These are phyloP conservation scores for Termitomyces sp. DNA, from an alignment of 768 basidiomycete genomes.

Conservation along the genomic window DNA sequence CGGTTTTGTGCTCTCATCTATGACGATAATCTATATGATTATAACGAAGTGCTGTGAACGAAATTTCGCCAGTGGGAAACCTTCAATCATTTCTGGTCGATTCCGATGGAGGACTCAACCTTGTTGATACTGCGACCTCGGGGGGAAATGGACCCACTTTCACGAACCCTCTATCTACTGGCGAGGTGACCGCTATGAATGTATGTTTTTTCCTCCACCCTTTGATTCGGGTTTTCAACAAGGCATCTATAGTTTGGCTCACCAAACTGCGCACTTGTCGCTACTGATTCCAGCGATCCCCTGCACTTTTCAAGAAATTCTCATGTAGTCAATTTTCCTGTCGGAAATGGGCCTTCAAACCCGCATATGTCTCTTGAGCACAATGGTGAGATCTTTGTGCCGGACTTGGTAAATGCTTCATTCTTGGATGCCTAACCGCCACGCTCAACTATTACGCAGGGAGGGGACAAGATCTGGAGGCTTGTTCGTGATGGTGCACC, in stretches of 20 bases:
- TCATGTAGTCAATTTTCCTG: constrained; percentile 45
- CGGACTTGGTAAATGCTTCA: constrained; percentile 52
- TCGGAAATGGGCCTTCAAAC: constrained; percentile 42
- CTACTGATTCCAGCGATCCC: constrained; percentile 35
- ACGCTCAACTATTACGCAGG: constrained; percentile 31
- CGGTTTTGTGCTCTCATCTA: background rate
- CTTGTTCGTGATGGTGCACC: constrained; percentile 39
- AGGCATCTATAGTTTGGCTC: constrained; percentile 28
- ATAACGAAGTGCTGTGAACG: constrained; percentile 47
- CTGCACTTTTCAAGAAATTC: constrained; percentile 30
- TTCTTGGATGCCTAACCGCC: background rate
- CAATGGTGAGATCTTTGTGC: constrained; percentile 53
- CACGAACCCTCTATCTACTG: constrained; percentile 44
- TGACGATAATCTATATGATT: background rate
- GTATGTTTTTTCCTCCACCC: constrained; percentile 26
- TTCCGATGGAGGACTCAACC: constrained; percentile 31
- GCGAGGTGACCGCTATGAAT: constrained; percentile 55
- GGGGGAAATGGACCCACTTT: constrained; percentile 50
- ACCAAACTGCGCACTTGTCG: constrained; percentile 29
- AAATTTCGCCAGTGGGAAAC: constrained; percentile 35
- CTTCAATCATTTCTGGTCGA: constrained; percentile 54
- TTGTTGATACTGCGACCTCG: constrained; percentile 40
- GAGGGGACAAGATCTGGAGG: constrained; percentile 68
- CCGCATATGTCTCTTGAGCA: constrained; percentile 66
- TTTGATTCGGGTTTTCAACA: background rate